These are phyloP conservation scores for Peribolospora kevripleyi DNA, from an alignment of 768 basidiomycete species.

Conservation along the genomic window DNA sequence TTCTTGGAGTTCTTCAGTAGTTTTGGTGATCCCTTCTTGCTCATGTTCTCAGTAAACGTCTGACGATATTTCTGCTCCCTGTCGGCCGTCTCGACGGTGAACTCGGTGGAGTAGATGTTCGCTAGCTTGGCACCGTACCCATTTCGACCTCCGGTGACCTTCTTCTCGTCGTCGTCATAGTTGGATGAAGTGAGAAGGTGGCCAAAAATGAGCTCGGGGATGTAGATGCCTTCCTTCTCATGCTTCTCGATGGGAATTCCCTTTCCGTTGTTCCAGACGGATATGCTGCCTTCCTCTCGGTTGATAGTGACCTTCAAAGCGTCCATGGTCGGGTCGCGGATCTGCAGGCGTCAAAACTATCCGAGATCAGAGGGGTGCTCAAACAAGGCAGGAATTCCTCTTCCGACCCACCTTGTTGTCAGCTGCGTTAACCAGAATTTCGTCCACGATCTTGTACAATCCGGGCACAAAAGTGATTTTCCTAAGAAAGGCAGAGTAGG, in stretches of 20 bases:
- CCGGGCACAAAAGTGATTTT: constrained; percentile 65
- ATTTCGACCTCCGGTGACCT: constrained; percentile 91
- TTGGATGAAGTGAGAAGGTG: constrained; percentile 83
- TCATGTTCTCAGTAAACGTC: constrained; percentile 85
- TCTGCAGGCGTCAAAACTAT: constrained; percentile 27
- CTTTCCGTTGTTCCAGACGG: constrained; percentile 80
- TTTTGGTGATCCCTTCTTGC: constrained; percentile 60
- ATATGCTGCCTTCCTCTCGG: constrained; percentile 56
- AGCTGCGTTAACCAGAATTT: constrained; percentile 95
- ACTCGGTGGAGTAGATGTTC: constrained; percentile 92
- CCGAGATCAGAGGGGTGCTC: neutral
- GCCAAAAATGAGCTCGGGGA: constrained; percentile 93
- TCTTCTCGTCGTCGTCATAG: constrained; percentile 97
- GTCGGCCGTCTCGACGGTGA: constrained; percentile 86
- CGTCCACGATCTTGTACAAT: constrained; percentile 98
- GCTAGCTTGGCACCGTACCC: constrained; percentile 96
- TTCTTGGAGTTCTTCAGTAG: constrained; percentile 70
- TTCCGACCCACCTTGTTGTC: constrained; percentile 65
- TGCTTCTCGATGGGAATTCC: constrained; percentile 97
- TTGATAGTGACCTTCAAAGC: constrained; percentile 70
- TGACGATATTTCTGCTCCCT: constrained; percentile 88
- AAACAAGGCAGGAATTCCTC: neutral
- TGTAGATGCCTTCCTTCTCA: constrained; percentile 71
- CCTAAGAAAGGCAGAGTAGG: constrained; percentile 11
- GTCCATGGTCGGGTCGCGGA: constrained; percentile 80